Base-by-base conservation (phyloP, 2,329 filamentous ascomycete species). In the Aspergillus amoenus region DNA sequence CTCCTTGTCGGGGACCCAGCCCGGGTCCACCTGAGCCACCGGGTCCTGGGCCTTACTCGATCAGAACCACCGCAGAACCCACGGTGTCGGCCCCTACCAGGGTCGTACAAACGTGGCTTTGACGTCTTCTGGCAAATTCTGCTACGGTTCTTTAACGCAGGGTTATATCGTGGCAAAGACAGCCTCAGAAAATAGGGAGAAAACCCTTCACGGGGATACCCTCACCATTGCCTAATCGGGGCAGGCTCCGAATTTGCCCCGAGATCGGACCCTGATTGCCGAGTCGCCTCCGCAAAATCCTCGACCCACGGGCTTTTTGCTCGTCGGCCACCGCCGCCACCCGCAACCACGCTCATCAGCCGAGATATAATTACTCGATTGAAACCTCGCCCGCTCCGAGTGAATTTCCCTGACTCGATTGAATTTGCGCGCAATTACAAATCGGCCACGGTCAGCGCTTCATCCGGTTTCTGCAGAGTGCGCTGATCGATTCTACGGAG, bases 201-300 rank as follows among this genome's bases (percentile, higher is more conserved):
- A 34, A 17, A 6, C 7, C 4, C 17, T 12, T 21, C 11, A 32
- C 42, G 44, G 27, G 47, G 18, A 69, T 67, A 63, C 62, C 66
- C 55, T 68, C 66, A 68, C 45, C 51, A 41, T 64, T 64, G 27
- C 67, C 62, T 43, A 48, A 62, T 66, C 45, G 49, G 58, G 66
- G 7, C 17, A 43, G n/a, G 37, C 22, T 18, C 50, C 48, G 47
- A 41, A 18, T 9, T 43, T n/a, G 21, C 48, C 39, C 43, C 53
- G 53, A 37, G 27, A 37, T 49, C 50, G 50, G 52, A 50, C 27
- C 32, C 12, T 30, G 22, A 11, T 46, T 46, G 24, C 18, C 44
- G 41, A 43, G 8, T 41, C 42, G 21, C 30, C 30, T 32, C 32
- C 17, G 52, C 39, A n/a, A 18, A 55, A 57, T 40, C 42, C 41